Evolutionary conservation across 495 filamentous ascomycete species (phyloP).

Genomic region (Penicillium chermesinum): DNA sequence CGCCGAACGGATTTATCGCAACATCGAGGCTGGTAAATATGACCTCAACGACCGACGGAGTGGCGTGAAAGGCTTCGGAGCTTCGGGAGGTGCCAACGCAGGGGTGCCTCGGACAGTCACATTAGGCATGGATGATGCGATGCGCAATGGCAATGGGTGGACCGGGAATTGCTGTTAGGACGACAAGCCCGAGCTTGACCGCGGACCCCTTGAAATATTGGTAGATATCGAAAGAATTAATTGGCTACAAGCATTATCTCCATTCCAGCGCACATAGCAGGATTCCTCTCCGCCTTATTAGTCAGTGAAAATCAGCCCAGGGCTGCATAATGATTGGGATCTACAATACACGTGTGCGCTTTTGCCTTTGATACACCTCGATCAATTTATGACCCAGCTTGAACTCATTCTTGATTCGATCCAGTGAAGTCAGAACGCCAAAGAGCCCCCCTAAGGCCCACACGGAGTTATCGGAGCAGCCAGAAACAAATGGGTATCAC

Average conservation of each 20-base stretch:
- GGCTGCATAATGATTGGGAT: background rate
- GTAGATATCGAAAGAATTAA: too few species aligned
- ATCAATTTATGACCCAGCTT: background rate
- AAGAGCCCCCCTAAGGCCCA: too few species aligned
- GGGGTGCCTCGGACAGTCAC: constrained; percentile 49
- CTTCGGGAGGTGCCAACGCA: constrained; percentile 39
- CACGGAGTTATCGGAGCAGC: too few species aligned
- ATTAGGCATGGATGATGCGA: constrained; percentile 52
- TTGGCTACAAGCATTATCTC: too few species aligned
- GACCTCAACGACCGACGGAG: constrained; percentile 89
- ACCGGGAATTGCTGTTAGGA: constrained; percentile 46
- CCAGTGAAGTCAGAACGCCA: too few species aligned
- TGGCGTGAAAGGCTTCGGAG: constrained; percentile 79
- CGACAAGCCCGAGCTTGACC: too few species aligned
- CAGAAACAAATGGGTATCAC: too few species aligned
- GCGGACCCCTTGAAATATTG: too few species aligned
- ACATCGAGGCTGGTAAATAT: constrained; percentile 89
- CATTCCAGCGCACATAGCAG: too few species aligned
- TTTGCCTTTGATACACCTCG: background rate
- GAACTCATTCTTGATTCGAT: too few species aligned
- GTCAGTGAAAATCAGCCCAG: background rate
- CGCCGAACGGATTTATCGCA: constrained; percentile 88
- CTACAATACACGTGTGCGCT: background rate
- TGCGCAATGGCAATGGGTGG: constrained; percentile 43
- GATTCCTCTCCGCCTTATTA: background rate